Conservation (phyloP, 1,284 basidiomycete species). For the Ganoderma leucocontextum region DNA sequence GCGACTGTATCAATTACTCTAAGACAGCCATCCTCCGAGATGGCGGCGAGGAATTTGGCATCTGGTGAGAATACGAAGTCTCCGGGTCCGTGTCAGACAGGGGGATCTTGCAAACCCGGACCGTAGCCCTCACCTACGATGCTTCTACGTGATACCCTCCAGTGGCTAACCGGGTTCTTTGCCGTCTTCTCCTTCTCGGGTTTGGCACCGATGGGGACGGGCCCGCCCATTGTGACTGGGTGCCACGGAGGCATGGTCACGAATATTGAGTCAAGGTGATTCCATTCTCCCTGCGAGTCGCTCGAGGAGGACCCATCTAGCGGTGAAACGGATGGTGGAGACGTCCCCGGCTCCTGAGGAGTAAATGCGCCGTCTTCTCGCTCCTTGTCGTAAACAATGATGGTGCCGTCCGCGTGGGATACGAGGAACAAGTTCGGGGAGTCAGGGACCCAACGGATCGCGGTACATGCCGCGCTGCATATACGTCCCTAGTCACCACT, state of each 20-base stretch:
- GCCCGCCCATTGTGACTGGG: conserved; percentile 56
- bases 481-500: conserved; percentile 71
- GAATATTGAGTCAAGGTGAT: conserved; percentile 76
- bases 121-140: conserved; percentile 68
- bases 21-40: conserved; percentile 90
- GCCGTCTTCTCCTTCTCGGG: conserved; percentile 71
- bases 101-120: neutral
- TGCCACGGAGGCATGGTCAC: conserved; percentile 88
- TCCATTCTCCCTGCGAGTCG: conserved; percentile 61
- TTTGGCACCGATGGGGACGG: conserved; percentile 47
- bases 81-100: conserved; percentile 41
- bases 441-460: conserved; percentile 90
- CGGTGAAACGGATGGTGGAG: conserved; percentile 28
- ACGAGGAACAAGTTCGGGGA: conserved; percentile 88
- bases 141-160: conserved; percentile 74
- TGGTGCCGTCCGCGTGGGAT: conserved; percentile 90
- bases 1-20: conserved; percentile 87
- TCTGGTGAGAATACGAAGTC: conserved; percentile 93
- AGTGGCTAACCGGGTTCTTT: conserved; percentile 89
- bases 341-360: conserved; percentile 58
- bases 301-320: conserved; percentile 29
- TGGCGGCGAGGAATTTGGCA: conserved; percentile 84
- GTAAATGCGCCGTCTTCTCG: conserved; percentile 84
- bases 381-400: conserved; percentile 89
- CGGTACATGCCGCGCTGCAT: conserved; percentile 81